Conservation (phyloP, 768 basidiomycete genomes). For the Kwoniella pini region DNA sequence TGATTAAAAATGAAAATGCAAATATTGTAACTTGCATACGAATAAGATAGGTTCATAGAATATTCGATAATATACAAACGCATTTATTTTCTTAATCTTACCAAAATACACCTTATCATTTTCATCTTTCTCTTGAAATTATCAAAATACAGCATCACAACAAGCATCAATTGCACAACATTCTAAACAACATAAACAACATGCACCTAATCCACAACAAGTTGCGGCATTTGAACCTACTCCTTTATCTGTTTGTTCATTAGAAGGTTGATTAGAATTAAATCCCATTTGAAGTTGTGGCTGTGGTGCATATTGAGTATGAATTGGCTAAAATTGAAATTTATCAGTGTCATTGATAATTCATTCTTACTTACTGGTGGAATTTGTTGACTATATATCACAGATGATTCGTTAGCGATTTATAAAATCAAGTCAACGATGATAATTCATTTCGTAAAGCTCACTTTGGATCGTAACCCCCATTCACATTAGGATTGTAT, state of each 20-base stretch:
- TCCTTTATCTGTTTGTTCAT: conserved; percentile 6
- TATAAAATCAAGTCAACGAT: too few relatives aligned
- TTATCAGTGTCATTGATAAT: too few relatives aligned
- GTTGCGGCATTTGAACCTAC: conserved; percentile 10
- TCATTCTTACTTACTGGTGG: conserved; percentile 7
- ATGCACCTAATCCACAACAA: conserved; percentile 16
- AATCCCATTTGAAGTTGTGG: neutral
- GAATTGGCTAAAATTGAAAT: neutral
- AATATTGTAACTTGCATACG: too few relatives aligned
- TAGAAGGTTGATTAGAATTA: conserved; percentile 6
- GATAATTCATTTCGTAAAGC: too few relatives aligned
- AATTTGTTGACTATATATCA: conserved; percentile 20
- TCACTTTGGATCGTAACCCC: conserved; percentile 17
- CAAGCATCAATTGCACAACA: conserved; percentile 21
- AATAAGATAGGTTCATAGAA: too few relatives aligned
- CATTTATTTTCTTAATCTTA: too few relatives aligned
- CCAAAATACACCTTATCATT: too few relatives aligned
- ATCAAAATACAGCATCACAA: conserved; percentile 18
- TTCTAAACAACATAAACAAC: conserved; percentile 6
- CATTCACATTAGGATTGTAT: neutral
- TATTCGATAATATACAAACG: too few relatives aligned
- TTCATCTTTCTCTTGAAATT: too few relatives aligned
- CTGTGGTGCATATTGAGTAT: conserved; percentile 15
- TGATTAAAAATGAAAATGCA: too few relatives aligned
- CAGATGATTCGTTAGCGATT: too few relatives aligned